Evolutionary conservation across 176 grass and related monocot species (phyloP), one percentile per base, ranked within the genome.

Genomic region (Oryza australiensis): DNA sequence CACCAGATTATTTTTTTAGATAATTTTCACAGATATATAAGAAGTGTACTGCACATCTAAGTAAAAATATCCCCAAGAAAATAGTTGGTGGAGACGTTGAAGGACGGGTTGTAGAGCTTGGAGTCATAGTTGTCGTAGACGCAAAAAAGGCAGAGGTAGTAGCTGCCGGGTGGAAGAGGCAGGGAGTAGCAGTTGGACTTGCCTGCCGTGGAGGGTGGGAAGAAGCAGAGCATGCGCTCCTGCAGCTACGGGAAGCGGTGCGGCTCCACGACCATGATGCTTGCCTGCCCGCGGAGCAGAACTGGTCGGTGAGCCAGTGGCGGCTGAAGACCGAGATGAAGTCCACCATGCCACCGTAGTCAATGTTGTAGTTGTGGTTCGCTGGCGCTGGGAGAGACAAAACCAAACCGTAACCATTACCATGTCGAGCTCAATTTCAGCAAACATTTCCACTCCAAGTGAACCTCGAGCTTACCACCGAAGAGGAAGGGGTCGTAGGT

Each of bases 81-180:
- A n/a, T n/a, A n/a, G n/a, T n/a, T n/a, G n/a, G 33, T 34, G 30
- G 92, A 95, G 55, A 98, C 92, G 82, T 98, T 92, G 82, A 91
- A 98, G 85, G 90, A 93, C 0, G 92, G 95, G 2, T 88, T 86
- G 7, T 86, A 86, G 37, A 88, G 64, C 81, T 98, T 95, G 55
- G 92, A 93, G 80, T 98, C 88, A 82, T 95, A 98, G 87, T 98
- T 98, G 82, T 98, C 95, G 88, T 98, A 98, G 71, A 95, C 90
- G 43, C 92, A 90, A 88, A 98, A 98, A 72, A 89, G 48, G 79
- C 95, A 90, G 14, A 98, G 84, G 82, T 98, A 98, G 84, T 98
- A 98, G 51, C 95, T 87, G 33, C 92, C 95, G 11, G 90, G 73
- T 0, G 93, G 84, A 0, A 98, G 80, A 0, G 95, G 95, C 0